Base-by-base conservation (phyloP, 495 filamentous ascomycete species). In the Penicillium bialowiezense region DNA sequence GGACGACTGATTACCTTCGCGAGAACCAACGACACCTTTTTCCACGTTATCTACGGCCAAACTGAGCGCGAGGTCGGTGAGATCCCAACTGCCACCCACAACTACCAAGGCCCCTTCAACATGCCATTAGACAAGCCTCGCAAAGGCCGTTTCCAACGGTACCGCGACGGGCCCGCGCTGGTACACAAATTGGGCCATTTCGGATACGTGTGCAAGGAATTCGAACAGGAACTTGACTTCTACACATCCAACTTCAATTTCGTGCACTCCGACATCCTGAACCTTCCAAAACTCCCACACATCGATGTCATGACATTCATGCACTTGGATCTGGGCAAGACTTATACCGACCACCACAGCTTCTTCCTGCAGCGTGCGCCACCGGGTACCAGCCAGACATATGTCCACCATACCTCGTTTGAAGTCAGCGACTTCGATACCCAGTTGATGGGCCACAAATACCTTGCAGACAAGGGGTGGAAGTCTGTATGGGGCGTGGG, bases 351-450 rank as follows among this genome's bases (percentile, higher is more conserved):
- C 59, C 85, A 89, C 58, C 85, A 89, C 63, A 71, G 65, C 23
- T 82, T 87, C 62, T 87, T 87, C 71, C 73, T 88, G 55, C 72
- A 74, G 54, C 51, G 65, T 31, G 75, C 71, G 0, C 68, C 73
- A 9, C 42, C 42, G 5, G 35, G 19, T 5, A 26, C 15, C 1
- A 14, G 42, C 12, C 74, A 76, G 29, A 67, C 65, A 23, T 80
- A 84, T 55, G 79, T 89, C 6, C 85, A 89, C 62, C 85, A 89
- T 55, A 79, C 76, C 8, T 80, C 74, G 4, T 89, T 81, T 52
- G 85, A 89, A 67, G 83, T 85, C 12, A 76, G 82, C 61, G 84
- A 90, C 58, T 85, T 85, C 56, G 86, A 90, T 49, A 79, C 81
- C 3, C 85, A 89, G 65, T 71, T 84, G 37, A 70, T 90, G n/a